A percentile compares a stretch with the other conserved stretches of the same genome.
Conservation (phyloP, 1,139 yeast genomes). For the Hemisphaericaspora lyxosophila region DNA sequence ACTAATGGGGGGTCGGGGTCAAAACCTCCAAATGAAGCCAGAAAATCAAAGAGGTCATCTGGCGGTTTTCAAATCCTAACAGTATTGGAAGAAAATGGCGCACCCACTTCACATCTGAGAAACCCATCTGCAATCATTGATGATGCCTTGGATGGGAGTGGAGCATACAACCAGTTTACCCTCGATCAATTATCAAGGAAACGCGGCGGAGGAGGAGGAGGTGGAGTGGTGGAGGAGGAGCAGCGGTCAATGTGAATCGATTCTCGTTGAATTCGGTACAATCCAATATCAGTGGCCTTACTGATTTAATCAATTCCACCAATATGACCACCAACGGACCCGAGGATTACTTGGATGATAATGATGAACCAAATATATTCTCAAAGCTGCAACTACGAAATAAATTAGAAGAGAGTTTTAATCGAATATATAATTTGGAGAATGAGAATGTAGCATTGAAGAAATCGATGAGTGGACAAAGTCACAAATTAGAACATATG, state of each 20-base stretch:
- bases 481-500: constrained; percentile 2
- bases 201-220: neutral
- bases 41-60: neutral
- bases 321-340: constrained; percentile 39
- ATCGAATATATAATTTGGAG: constrained; percentile 37
- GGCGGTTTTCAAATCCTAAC: constrained; percentile 1
- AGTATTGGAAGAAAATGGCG: neutral
- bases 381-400: constrained; percentile 36
- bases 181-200: constrained; percentile 28
- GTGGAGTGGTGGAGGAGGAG: neutral
- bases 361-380: constrained; percentile 12
- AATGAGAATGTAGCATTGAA: constrained; percentile 28
- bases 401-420: constrained; percentile 42
- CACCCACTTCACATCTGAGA: too few species aligned
- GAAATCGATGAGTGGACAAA: neutral
- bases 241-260: constrained; percentile 23
- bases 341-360: constrained; percentile 14
- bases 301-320: constrained; percentile 41
- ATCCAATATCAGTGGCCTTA: constrained; percentile 43
- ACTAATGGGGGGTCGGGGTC: too few species aligned
- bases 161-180: constrained; percentile 37
- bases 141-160: constrained; percentile 12
- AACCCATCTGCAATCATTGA: too few species aligned
- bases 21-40: neutral
- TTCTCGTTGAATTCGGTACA: constrained; percentile 42